Conservation (phyloP, 495 filamentous ascomycete species). For the Penicillium subrubescens region DNA sequence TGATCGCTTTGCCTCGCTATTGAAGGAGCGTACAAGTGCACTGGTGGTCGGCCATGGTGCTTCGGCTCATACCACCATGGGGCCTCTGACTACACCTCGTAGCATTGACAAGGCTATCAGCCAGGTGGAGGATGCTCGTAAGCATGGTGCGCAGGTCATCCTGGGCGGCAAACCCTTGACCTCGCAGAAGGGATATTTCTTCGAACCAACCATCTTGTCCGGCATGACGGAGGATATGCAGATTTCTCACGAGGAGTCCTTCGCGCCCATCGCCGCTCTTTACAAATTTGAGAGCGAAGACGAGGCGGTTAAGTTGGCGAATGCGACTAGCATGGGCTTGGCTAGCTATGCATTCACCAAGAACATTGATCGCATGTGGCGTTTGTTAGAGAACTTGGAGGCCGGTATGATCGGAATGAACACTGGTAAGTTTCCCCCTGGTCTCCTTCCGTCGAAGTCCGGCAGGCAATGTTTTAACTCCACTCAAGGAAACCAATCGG, state of each 20-base stretch:
- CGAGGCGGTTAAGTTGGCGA: conserved; percentile 62
- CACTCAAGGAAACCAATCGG: conserved; percentile 57
- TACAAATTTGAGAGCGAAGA: conserved; percentile 73
- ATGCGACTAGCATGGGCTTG: conserved; percentile 70
- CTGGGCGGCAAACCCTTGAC: conserved; percentile 57
- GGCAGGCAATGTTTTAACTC: background rate
- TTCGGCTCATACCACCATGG: conserved; percentile 61
- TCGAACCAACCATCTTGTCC: conserved; percentile 69
- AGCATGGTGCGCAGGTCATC: conserved; percentile 59
- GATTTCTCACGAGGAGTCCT: conserved; percentile 68
- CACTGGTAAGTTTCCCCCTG: conserved; percentile 46
- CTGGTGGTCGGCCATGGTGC: conserved; percentile 69
- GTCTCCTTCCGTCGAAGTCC: background rate
- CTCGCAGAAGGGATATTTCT: conserved; percentile 64
- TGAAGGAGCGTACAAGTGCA: conserved; percentile 55
- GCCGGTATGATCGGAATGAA: conserved; percentile 78
- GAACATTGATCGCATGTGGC: conserved; percentile 71
- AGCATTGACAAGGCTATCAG: conserved; percentile 63
- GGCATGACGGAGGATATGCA: conserved; percentile 64
- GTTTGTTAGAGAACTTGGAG: conserved; percentile 72
- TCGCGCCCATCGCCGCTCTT: conserved; percentile 68
- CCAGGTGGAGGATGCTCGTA: conserved; percentile 65
- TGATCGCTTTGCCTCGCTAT: conserved; percentile 52
- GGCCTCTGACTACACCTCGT: conserved; percentile 65
- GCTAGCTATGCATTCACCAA: conserved; percentile 75